phyloP scores from a whole-genome alignment of 2,329 filamentous ascomycete species.

The Verticillium nubilum region DNA sequence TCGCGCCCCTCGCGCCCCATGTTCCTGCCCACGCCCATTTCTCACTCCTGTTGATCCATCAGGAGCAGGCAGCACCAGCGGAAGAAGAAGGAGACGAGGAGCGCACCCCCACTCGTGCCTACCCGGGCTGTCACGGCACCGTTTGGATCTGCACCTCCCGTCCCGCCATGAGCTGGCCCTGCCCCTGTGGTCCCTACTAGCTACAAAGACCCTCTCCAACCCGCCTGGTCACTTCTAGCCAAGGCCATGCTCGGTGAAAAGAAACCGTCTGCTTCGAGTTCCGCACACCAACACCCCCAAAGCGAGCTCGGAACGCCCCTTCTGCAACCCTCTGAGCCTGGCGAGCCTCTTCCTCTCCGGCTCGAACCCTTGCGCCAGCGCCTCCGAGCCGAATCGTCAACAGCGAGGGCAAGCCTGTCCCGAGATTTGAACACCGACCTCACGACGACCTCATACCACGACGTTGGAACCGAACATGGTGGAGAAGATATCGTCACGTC shows the following conservation, averaged over 20 bases:
- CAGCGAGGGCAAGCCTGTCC: not conserved
- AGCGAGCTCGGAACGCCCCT: not conserved
- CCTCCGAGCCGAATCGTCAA: not conserved
- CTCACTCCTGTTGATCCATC: not conserved
- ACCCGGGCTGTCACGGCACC: not conserved
- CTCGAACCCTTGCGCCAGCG: not conserved
- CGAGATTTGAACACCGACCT: not conserved
- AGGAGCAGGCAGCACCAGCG: not conserved
- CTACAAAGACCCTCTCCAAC: slow-evolving; percentile 1
- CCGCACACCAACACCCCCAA: not conserved
- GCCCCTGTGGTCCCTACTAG: not conserved
- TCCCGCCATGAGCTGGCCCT: not conserved
- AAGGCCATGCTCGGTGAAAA: slow-evolving; percentile 3
- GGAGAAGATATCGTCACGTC: slow-evolving; percentile 6
- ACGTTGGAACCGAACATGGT: slow-evolving; percentile 9
- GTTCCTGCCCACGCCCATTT: not conserved
- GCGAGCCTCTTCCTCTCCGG: not conserved
- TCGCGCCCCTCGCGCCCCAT: not conserved
- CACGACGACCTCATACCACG: not conserved
- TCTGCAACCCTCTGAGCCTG: not conserved
- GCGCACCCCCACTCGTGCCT: not conserved
- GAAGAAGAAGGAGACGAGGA: not conserved
- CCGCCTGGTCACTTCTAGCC: not conserved
- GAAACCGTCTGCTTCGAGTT: not conserved
- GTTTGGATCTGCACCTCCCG: not conserved